These are phyloP conservation scores for Truncatella angustata DNA, from an alignment of 2,329 filamentous ascomycete species.

Conservation along the genomic window DNA sequence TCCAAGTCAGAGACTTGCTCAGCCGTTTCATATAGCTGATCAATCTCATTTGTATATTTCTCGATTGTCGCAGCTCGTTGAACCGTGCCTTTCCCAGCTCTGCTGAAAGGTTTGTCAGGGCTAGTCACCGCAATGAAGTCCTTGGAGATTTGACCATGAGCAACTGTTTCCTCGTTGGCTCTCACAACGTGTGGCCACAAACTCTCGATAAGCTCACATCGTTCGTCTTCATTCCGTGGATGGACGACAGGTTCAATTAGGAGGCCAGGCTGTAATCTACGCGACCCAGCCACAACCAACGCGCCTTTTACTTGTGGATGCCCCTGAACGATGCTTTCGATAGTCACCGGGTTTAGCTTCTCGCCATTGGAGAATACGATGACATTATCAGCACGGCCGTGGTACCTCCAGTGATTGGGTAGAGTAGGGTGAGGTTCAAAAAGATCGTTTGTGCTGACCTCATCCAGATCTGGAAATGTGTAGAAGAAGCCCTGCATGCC, in stretches of 20 bases:
- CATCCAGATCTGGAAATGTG: slow-evolving; percentile 1
- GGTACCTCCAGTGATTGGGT: slow-evolving; percentile 19
- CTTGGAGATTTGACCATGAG: slow-evolving; percentile 43
- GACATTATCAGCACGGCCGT: slow-evolving; percentile 20
- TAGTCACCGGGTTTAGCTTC: slow-evolving; percentile 15
- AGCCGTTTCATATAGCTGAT: slow-evolving; percentile 34
- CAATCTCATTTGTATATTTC: slow-evolving; percentile 41
- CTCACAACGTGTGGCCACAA: slow-evolving; percentile 42
- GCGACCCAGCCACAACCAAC: slow-evolving; percentile 44
- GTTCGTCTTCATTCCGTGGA: slow-evolving; percentile 26
- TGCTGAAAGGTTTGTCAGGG: slow-evolving; percentile 39
- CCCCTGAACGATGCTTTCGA: slow-evolving; percentile 36
- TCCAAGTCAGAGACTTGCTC: slow-evolving; percentile 13
- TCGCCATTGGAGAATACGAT: slow-evolving; percentile 10
- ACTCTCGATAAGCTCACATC: slow-evolving; percentile 33
- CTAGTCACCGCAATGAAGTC: slow-evolving; percentile 38
- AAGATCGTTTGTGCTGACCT: background rate
- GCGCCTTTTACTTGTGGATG: slow-evolving; percentile 39
- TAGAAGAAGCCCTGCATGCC: slow-evolving; percentile 24
- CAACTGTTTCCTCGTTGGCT: slow-evolving; percentile 41
- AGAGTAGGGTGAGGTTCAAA: slow-evolving; percentile 3
- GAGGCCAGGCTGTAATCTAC: slow-evolving; percentile 44
- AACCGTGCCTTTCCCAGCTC: slow-evolving; percentile 45
- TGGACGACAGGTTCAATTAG: slow-evolving; percentile 41
- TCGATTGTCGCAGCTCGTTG: slow-evolving; percentile 37